Evolutionary conservation across 257 asterid species (phyloP), one percentile per base, ranked within the genome.

Genomic region (Osmanthus fragrans): DNA sequence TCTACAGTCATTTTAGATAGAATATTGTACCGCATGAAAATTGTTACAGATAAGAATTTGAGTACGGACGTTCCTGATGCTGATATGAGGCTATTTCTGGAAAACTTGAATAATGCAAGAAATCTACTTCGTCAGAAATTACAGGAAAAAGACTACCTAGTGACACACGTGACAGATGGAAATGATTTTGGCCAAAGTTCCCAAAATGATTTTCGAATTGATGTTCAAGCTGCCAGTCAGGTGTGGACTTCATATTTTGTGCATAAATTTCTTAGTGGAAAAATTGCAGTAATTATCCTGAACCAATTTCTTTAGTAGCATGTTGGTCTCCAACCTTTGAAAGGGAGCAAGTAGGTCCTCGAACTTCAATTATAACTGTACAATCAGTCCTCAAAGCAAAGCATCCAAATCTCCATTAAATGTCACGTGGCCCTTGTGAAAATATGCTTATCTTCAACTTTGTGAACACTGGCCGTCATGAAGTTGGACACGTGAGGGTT

Each of bases 1-100:
- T 93, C 95, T n/a, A 83, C 81, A 1, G 77, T 86, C 70, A 81
- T 93, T 84, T 82, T 96, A 79, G 77, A 83, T 72, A 84, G 92
- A 87, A 86, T 90, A 33, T 37, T 86, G 65, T 58, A 70, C 87
- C 75, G 80, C 21, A 56, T 91, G 81, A 83, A 76, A 73, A 79
- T 83, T 40, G 80, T 85, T 18, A 66, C 87, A 3, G 88, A 86
- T 64, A 79, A 70, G 42, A 79, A 85, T 80, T 80, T 80, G 81
- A 77, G 71, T 29, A 67, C 77, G 64, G 85, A 75, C 34, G 12
- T 82, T 76, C 78, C 94, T 51, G 89, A 84, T 76, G 81, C 84
- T 66, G 92, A 87, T 51, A 76, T 79, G 84, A 84, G 78, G 65
- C 79, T 72, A 72, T 85, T 96, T 39, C 78, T 25, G 76, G 77